Conservation (phyloP, 2,329 filamentous ascomycete species). For the Colletotrichum costaricense region DNA sequence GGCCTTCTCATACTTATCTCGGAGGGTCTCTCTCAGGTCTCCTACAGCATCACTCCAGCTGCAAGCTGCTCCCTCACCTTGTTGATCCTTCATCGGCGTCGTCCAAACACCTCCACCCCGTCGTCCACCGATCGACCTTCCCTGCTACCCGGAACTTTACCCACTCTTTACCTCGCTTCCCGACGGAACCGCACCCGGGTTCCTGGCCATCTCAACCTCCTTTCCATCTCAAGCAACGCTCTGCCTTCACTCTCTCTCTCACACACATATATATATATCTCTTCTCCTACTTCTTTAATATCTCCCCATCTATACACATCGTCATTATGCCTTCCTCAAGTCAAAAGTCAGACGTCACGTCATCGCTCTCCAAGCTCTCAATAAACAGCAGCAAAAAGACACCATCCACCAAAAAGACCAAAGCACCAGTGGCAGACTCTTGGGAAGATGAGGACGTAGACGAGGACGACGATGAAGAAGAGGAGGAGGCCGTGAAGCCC, state of each 20-base stretch:
- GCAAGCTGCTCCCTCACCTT: conserved; percentile 21
- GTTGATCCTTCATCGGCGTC: conserved; percentile 15
- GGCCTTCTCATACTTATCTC: neutral
- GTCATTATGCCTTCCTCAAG: conserved; percentile 36
- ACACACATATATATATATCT: neutral
- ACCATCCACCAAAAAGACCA: conserved; percentile 32
- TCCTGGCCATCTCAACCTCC: neutral
- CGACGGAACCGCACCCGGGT: conserved; percentile 18
- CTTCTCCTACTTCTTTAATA: neutral
- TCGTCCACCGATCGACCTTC: conserved; percentile 13
- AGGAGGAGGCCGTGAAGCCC: conserved; percentile 40
- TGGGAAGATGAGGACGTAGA: conserved; percentile 65
- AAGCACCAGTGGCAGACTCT: conserved; percentile 52
- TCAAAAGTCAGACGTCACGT: conserved; percentile 41
- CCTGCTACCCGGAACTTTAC: conserved; percentile 3
- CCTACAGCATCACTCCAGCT: neutral
- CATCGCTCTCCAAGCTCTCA: conserved; percentile 46
- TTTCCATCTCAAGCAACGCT: conserved; percentile 2
- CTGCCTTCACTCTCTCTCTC: neutral
- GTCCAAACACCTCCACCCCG: neutral
- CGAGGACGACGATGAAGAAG: conserved; percentile 40
- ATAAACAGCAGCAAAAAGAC: conserved; percentile 40
- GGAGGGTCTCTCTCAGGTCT: neutral
- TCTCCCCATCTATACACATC: neutral
- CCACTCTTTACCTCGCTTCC: conserved; percentile 27